Conservation (phyloP, 2,329 filamentous ascomycete species). For the Phyllosticta capitalensis region DNA sequence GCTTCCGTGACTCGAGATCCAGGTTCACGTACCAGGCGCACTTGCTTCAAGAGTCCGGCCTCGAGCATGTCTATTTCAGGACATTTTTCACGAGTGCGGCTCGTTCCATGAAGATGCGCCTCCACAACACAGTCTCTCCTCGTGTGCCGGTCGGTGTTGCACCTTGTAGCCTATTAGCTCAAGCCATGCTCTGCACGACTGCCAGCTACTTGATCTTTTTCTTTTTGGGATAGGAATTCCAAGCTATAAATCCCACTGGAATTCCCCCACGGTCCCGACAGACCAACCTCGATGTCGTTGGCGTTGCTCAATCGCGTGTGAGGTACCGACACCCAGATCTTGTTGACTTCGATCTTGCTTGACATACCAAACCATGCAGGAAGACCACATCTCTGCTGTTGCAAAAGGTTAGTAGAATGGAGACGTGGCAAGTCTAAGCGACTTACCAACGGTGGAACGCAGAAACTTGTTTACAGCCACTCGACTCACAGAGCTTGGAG, state of each 20-base stretch:
- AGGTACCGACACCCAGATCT: neutral
- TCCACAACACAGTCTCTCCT: neutral
- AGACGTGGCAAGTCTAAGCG: neutral
- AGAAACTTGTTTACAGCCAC: neutral
- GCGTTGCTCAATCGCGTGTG: neutral
- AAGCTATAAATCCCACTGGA: neutral
- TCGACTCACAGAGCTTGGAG: neutral
- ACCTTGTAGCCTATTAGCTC: neutral
- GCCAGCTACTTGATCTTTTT: neutral
- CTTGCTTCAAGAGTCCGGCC: neutral
- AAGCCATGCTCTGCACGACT: neutral
- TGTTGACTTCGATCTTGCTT: neutral
- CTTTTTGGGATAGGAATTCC: neutral
- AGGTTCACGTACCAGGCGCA: neutral
- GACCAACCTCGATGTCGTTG: neutral
- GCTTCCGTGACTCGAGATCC: neutral
- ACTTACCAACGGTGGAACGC: neutral
- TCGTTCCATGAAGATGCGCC: neutral
- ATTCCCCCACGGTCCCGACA: neutral
- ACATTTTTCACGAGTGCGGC: neutral
- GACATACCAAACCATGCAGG: neutral
- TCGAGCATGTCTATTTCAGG: neutral
- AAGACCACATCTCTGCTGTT: neutral
- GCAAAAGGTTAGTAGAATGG: neutral
- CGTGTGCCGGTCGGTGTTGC: neutral